phyloP scores from a whole-genome alignment of 2,329 filamentous ascomycete species.

The Alternaria incomplexa region DNA sequence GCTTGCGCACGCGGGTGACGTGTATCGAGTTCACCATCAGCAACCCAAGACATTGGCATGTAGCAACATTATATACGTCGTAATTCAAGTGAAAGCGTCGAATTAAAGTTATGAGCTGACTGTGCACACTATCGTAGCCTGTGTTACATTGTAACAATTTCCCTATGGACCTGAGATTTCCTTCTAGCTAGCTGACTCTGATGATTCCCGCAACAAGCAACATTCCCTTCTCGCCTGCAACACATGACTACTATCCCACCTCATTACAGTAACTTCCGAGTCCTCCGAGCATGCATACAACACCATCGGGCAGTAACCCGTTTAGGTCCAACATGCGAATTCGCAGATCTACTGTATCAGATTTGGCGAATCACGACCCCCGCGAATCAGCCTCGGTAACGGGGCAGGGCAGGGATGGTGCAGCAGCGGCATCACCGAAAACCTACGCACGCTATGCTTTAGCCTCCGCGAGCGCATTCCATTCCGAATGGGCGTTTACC shows the following conservation, averaged over 20 bases:
- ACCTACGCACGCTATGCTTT: not conserved
- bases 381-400: not conserved
- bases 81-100: not conserved
- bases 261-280: not conserved
- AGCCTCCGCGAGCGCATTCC: not conserved
- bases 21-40: not conserved
- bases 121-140: not conserved
- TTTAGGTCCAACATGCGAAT: slow-evolving; percentile 1
- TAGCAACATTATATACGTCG: not conserved
- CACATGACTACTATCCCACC: not conserved
- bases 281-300: not conserved
- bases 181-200: not conserved
- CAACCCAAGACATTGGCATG: not conserved
- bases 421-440: slow-evolving; percentile 10
- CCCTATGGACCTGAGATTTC: not conserved
- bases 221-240: not conserved
- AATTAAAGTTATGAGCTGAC: not conserved
- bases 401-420: not conserved
- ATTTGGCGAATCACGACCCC: not conserved
- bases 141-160: not conserved
- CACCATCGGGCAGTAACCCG: not conserved
- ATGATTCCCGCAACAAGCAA: not conserved
- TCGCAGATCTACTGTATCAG: not conserved
- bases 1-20: not conserved
- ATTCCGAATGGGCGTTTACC: not conserved